Evolutionary conservation across 306 rosid species (phyloP).

Genomic region (Geum urbanum): DNA sequence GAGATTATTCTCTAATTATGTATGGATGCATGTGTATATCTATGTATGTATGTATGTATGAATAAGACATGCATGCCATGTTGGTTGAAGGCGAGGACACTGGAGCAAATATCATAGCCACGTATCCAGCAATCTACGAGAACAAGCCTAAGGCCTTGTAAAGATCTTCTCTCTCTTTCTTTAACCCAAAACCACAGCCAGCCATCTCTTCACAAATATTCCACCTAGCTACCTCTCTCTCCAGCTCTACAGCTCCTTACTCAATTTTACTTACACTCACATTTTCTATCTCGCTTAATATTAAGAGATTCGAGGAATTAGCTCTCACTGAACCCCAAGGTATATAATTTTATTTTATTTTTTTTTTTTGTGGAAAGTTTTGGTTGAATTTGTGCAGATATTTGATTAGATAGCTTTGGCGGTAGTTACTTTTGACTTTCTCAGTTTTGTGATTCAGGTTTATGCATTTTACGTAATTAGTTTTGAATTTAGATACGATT

Average conservation of each 20-base stretch:
- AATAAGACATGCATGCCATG: slow-evolving; percentile 26
- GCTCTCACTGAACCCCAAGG: not conserved
- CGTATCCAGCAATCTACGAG: slow-evolving; percentile 46
- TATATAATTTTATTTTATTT: not conserved
- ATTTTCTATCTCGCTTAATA: slow-evolving; percentile 11
- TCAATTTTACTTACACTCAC: slow-evolving; percentile 3
- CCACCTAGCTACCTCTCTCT: not conserved
- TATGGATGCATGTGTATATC: too few species aligned
- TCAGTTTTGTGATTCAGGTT: not conserved
- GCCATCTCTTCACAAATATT: slow-evolving; percentile 8
- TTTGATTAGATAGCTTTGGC: not conserved
- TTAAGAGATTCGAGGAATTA: too few species aligned
- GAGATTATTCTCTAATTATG: too few species aligned
- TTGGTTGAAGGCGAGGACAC: slow-evolving; percentile 54
- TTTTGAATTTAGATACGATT: not conserved
- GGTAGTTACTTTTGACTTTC: not conserved
- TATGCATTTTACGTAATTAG: not conserved
- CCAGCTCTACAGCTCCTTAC: not conserved
- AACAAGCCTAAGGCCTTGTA: slow-evolving; percentile 40
- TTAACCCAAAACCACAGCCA: slow-evolving; percentile 21
- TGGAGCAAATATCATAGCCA: slow-evolving; percentile 68
- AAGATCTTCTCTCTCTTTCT: slow-evolving; percentile 50
- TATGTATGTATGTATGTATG: not conserved
- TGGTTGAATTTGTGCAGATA: not conserved
- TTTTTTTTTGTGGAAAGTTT: not conserved